A percentile compares a stretch with the other conserved stretches of the same genome.
These are phyloP conservation scores for Picea mariana DNA, from an alignment of 83 land plant species.

Conservation along the genomic window DNA sequence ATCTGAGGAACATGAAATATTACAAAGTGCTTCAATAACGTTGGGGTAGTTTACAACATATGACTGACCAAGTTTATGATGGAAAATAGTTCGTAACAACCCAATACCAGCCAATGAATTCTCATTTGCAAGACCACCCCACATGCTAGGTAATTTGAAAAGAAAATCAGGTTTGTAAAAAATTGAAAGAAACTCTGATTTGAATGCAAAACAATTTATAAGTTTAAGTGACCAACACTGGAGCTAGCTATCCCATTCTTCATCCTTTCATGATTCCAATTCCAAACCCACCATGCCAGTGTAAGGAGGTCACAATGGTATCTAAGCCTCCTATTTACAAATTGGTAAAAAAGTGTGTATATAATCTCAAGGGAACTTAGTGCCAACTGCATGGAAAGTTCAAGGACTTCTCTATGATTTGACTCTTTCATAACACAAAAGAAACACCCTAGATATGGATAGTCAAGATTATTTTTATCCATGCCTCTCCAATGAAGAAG, in stretches of 20 bases:
- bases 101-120: slow-evolving; percentile 97
- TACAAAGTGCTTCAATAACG: slow-evolving; percentile 82
- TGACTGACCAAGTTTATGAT: slow-evolving; percentile 79
- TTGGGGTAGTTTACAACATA: slow-evolving; percentile 74
- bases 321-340: slow-evolving; percentile 70
- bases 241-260: slow-evolving; percentile 97
- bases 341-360: slow-evolving; percentile 91
- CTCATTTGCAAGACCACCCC: slow-evolving; percentile 98
- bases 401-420: slow-evolving; percentile 77
- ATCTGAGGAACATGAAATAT: slow-evolving; percentile 94
- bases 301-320: slow-evolving; percentile 97
- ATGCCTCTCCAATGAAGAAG: slow-evolving; percentile 27
- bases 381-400: slow-evolving; percentile 86
- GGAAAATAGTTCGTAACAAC: slow-evolving; percentile 84
- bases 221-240: slow-evolving; percentile 97
- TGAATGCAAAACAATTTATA: slow-evolving; percentile 94
- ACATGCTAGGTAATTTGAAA: slow-evolving; percentile 83
- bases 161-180: slow-evolving; percentile 86
- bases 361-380: slow-evolving; percentile 83
- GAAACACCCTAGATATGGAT: slow-evolving; percentile 96
- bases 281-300: slow-evolving; percentile 93
- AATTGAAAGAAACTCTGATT: slow-evolving; percentile 79
- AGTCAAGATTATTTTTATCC: slow-evolving; percentile 80
- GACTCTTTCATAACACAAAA: slow-evolving; percentile 98
- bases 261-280: slow-evolving; percentile 92